Evolutionary conservation across 345 rosid genomes (phyloP), one percentile per base, ranked within the genome.

Genomic region (Chamaenerion angustifolium): DNA sequence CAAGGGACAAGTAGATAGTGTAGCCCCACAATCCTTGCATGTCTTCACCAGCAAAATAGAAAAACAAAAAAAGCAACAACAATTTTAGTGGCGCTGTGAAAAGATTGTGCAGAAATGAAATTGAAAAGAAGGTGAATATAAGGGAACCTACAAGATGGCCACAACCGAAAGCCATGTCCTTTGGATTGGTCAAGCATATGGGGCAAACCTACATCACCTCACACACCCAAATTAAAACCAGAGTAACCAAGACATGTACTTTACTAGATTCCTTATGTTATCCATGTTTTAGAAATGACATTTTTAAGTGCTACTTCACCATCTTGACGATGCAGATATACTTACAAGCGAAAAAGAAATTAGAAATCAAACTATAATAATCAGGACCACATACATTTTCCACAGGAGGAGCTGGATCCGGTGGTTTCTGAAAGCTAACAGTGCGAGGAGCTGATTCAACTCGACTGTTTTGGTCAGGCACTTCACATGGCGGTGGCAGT

Each of bases 91-190:
- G 6, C 37, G 41, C 35, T 41, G 10, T 40, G n/a, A 42, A 41
- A 13, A 1, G 13, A 49, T 23, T 13, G 23, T 49, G 52, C 11
- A 19, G 3, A 10, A 47, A 12, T 17, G 23, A 1, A n/a, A n/a
- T 3, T 47, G 23, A 25, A 44, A 10, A 18, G 13, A 16, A 27
- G 49, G 16, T 37, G n/a, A 17, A 45, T 17, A 49, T 6, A 56
- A 52, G 54, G 59, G 63, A 53, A 69, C 95, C 59, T 60, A 92
- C 98, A 57, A 47, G 49, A 66, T 92, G 98, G 52, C 98, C 98
- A 50, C 98, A 92, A 63, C 89, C 82, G 63, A 92, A 92, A 51
- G 98, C 98, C 96, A 92, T 71, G 73, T 92, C 81, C 75, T 76
- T 92, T 1, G 87, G 83, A 59, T 83, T 86, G 21, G 83, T 75